Evolutionary conservation across 2,329 filamentous ascomycete genomes (phyloP).

Genomic region (Microsporum ferrugineum): DNA sequence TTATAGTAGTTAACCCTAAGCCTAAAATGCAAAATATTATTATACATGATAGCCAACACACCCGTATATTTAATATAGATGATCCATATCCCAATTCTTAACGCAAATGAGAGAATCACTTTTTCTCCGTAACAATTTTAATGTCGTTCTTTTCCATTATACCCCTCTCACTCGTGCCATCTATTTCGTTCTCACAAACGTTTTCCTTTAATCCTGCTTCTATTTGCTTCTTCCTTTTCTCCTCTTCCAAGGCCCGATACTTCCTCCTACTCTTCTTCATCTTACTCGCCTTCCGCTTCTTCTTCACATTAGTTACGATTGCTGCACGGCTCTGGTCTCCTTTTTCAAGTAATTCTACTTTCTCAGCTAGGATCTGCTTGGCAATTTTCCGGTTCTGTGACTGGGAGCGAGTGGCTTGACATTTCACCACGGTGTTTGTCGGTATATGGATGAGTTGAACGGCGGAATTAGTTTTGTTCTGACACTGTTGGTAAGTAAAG

Average conservation of each 20-base stretch:
- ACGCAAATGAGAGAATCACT: background rate
- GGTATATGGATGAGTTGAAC: constrained; percentile 86
- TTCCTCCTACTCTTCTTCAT: constrained; percentile 36
- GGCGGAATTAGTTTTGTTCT: constrained; percentile 93
- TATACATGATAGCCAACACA: background rate
- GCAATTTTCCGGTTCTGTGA: constrained; percentile 81
- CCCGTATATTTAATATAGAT: too few relatives aligned
- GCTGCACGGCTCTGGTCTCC: constrained; percentile 63
- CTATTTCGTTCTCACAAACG: constrained; percentile 4
- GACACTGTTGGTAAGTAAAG: background rate
- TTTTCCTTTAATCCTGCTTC: constrained; percentile 12
- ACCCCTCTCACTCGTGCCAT: constrained; percentile 1
- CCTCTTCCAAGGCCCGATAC: constrained; percentile 30
- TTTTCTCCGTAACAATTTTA: background rate
- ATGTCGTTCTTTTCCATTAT: background rate
- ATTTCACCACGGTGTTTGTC: constrained; percentile 88
- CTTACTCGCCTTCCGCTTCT: constrained; percentile 40
- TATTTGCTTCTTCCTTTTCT: constrained; percentile 13
- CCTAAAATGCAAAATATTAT: background rate
- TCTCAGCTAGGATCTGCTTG: constrained; percentile 61
- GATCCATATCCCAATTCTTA: background rate
- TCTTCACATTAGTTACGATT: constrained; percentile 78
- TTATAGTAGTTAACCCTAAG: too few relatives aligned
- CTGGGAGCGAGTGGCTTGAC: constrained; percentile 77
- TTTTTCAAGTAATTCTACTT: constrained; percentile 61